Base-by-base conservation (phyloP, 2,329 filamentous ascomycete genomes). In the Cercospora brassicicola region DNA sequence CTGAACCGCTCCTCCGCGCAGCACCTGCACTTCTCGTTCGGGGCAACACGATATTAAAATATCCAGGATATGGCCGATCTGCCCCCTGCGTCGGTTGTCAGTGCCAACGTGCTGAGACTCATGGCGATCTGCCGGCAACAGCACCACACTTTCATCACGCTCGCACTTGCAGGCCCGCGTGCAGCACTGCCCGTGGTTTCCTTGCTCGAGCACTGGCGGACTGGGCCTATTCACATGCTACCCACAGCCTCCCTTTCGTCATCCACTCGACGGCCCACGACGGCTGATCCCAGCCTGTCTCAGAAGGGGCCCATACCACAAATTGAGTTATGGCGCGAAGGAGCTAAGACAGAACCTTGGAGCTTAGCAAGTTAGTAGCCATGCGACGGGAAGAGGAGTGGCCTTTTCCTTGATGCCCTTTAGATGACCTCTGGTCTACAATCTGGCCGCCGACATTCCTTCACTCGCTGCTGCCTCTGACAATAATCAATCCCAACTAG, bases 221-320 rank as follows among this genome's bases (percentile, higher is more conserved):
- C 48, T 15, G 11, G 9, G 48, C 6, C 48, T 13, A 53, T 48
- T 31, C 42, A 62, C 57, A 67, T 66, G 68, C 66, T 66, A 62
- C 64, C 61, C 62, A 20, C 60, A 64, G 63, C 63, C 39, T 60
- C 18, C 42, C 63, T 67, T 61, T 68, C 70, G 62, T 67, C 66
- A 66, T 67, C 20, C 23, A 3, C 48, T 28, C 48, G 23, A 26
- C 20, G 48, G 48, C 31, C 39, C 56, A 65, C 57, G 18, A 67
- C 48, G 45, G 69, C 42, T 69, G 67, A 71, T 72, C 65, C 67
- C 59, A 65, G 68, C 70, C 67, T 26, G 69, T 71, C 69, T 69
- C 61, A 66, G 69, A 57, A 56, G 62, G 39, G 63, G 65, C 67
- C 65, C 66, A 68, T 62, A 64, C 64, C 59, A 63, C 53, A 48